Percentiles rank a stretch among this genome's conserved stretches.
Evolutionary conservation across 208 protist genomes (phyloP).

Genomic region (Tritrichomonas foetus): DNA sequence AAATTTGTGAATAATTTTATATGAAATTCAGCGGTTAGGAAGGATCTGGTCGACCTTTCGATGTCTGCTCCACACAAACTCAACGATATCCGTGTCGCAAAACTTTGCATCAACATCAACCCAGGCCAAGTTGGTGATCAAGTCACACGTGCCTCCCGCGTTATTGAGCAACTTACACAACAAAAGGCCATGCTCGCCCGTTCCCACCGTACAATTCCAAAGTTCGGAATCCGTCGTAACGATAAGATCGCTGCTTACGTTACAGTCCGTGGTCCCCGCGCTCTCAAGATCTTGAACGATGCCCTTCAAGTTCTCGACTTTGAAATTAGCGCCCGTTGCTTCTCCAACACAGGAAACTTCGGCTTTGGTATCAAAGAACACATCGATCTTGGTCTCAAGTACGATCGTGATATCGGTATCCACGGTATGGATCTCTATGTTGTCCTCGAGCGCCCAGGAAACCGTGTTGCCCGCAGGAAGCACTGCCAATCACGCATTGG

Average conservation of each 20-base stretch:
- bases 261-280: slow-evolving; percentile 97
- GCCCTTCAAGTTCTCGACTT: no score
- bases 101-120: no score
- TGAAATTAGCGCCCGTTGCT: slow-evolving; percentile 92
- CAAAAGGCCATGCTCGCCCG: slow-evolving; percentile 21
- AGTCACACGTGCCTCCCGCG: no score
- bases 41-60: no score
- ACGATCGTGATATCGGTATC: slow-evolving; percentile 97
- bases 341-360: slow-evolving; percentile 87
- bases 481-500: slow-evolving; percentile 77
- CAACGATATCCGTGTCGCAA: no score
- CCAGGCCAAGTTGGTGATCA: no score
- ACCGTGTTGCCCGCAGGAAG: slow-evolving; percentile 78
- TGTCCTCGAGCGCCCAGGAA: slow-evolving; percentile 89
- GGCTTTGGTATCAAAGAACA: slow-evolving; percentile 99
- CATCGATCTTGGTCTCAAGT: slow-evolving; percentile 99
- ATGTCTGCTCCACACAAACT: no score
- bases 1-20: no score
- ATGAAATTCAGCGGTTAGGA: no score
- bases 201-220: slow-evolving; percentile 92
- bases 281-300: slow-evolving; percentile 95
- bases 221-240: slow-evolving; percentile 97
- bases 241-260: slow-evolving; percentile 99
- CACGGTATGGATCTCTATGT: slow-evolving; percentile 97
- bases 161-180: slow-evolving; percentile 15